Evolutionary conservation across 2,329 filamentous ascomycete species (phyloP).

Genomic region (Thermoascus crustaceus): DNA sequence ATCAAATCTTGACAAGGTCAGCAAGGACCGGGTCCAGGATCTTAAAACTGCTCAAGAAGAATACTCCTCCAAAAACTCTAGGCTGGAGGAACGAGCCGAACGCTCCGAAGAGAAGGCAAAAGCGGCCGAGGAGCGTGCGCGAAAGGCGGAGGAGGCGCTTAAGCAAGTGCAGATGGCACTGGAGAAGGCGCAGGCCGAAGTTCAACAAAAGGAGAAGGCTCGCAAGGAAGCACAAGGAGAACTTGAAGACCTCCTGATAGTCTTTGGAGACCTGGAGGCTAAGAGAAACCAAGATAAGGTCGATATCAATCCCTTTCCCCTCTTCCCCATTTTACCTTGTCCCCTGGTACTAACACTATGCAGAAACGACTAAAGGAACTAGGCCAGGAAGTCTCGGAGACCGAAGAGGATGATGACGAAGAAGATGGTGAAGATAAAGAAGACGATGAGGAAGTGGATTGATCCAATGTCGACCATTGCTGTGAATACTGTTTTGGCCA

Average conservation of each 20-base stretch:
- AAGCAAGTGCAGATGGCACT: slow-evolving; percentile 15
- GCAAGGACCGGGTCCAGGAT: slow-evolving; percentile 54
- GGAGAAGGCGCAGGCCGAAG: slow-evolving; percentile 24
- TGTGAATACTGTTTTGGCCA: background rate
- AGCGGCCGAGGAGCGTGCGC: slow-evolving; percentile 23
- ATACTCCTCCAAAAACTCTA: slow-evolving; percentile 35
- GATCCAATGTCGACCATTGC: slow-evolving; percentile 6
- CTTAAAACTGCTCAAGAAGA: slow-evolving; percentile 49
- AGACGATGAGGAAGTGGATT: slow-evolving; percentile 20
- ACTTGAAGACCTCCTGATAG: slow-evolving; percentile 71
- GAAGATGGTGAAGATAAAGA: slow-evolving; percentile 46
- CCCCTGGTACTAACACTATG: slow-evolving; percentile 23
- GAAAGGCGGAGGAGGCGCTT: slow-evolving; percentile 19
- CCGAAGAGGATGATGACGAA: slow-evolving; percentile 58
- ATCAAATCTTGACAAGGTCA: slow-evolving; percentile 42
- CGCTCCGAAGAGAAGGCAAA: slow-evolving; percentile 30
- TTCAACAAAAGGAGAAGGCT: slow-evolving; percentile 50
- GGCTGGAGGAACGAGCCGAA: slow-evolving; percentile 45
- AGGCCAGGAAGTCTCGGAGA: slow-evolving; percentile 66
- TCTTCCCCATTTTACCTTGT: slow-evolving; percentile 7
- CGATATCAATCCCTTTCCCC: slow-evolving; percentile 27
- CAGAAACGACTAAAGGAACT: slow-evolving; percentile 55
- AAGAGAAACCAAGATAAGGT: slow-evolving; percentile 70
- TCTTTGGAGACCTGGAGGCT: slow-evolving; percentile 72
- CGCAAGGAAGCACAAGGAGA: slow-evolving; percentile 60